Evolutionary conservation across 352 stramenopile species (phyloP), one percentile per base, ranked within the genome.

Genomic region (Globisporangium paddicum): DNA sequence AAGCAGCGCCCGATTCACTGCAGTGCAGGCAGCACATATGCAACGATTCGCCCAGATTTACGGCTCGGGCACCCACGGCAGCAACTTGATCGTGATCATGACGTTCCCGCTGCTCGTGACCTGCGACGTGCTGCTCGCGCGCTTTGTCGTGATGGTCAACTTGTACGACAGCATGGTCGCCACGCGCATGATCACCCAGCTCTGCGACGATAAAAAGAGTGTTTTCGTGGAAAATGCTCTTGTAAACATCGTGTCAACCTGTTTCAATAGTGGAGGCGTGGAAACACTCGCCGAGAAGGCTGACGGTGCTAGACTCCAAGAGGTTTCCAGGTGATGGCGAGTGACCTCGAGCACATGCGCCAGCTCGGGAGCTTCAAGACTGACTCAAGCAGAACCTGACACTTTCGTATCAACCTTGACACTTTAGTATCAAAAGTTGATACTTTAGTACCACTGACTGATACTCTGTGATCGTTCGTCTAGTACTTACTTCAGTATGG

Each of bases 171-270:
- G 80, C 57, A 45, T 84, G 11, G 44, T 82, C 19, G 47, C 82
- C 23, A 75, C 69, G 14, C 58, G 75, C 18, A 51, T 89, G 32
- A 44, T 73, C 41, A 73, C 71, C 16, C 65, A 83, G 26, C 62
- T 80, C 34, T 74, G 69, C 65, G 72, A 64, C 32, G 79, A 89
- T n/a, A n/a, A n/a, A n/a, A n/a, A n/a, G n/a, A n/a, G n/a, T n/a
- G n/a, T n/a, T n/a, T n/a, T n/a, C n/a, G n/a, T n/a, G n/a, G n/a
- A n/a, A n/a, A n/a, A n/a, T n/a, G n/a, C n/a, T n/a, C n/a, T n/a
- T n/a, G n/a, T n/a, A n/a, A n/a, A n/a, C n/a, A n/a, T n/a, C n/a
- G n/a, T 48, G 21, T 21, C 13, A 34, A 38, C 34, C 34, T 34
- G 11, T 35, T 13, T 19, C 10, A 18, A 16, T 5, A 84, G 74